Conservation (phyloP, 2,329 filamentous ascomycete species). For the Periconia sp. region DNA sequence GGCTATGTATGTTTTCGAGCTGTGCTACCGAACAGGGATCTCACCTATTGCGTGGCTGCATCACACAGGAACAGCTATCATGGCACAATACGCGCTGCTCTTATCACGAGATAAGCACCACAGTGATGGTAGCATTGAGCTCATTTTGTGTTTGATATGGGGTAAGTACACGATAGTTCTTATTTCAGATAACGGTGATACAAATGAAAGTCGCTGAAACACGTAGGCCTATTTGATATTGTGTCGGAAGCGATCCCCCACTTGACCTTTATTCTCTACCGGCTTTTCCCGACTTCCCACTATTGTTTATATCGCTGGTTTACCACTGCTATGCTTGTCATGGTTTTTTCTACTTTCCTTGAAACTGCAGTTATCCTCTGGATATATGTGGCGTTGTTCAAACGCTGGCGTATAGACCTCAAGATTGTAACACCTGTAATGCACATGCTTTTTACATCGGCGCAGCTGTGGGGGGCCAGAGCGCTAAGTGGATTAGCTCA, state of each 20-base stretch:
- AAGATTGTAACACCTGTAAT: slow-evolving; percentile 1
- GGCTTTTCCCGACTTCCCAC: slow-evolving; percentile 1
- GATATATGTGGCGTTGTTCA: slow-evolving; percentile 2
- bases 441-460: neutral
- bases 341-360: neutral
- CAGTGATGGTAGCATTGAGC: slow-evolving; percentile 1
- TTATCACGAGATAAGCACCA: neutral
- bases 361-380: slow-evolving; percentile 1
- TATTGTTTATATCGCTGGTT: neutral
- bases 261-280: slow-evolving; percentile 3
- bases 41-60: slow-evolving; percentile 1
- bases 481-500: neutral
- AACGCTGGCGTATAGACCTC: neutral
- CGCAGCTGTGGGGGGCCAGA: slow-evolving; percentile 1
- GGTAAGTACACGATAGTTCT: neutral
- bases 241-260: slow-evolving; percentile 2
- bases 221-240: slow-evolving; percentile 6
- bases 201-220: neutral
- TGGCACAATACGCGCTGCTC: slow-evolving; percentile 1
- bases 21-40: slow-evolving; percentile 5
- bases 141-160: slow-evolving; percentile 1
- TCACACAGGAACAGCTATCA: neutral
- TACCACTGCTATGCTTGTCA: neutral
- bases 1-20: slow-evolving; percentile 2
- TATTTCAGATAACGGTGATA: neutral